These are phyloP conservation scores for Acrocalymma vagum DNA, from an alignment of 2,329 filamentous ascomycete species.

Conservation along the genomic window DNA sequence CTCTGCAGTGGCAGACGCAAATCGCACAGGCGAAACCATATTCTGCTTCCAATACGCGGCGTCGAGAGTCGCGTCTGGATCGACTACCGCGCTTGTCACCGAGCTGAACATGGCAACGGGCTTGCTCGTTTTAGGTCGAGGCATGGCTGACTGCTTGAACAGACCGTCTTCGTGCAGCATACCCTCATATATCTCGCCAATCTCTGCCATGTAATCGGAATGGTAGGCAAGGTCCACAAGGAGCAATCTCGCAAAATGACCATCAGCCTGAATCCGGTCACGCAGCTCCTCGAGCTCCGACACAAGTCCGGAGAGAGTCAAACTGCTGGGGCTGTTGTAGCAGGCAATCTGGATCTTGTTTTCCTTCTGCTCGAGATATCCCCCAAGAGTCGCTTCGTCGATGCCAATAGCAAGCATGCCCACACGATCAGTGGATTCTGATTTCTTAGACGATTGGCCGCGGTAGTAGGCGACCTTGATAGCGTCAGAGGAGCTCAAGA, in stretches of 20 bases:
- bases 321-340: constrained; percentile 47
- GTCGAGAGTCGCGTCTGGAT: neutral
- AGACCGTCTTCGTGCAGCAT: constrained; percentile 7
- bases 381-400: constrained; percentile 7
- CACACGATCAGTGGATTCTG: neutral
- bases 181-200: constrained; percentile 13
- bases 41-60: constrained; percentile 17
- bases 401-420: constrained; percentile 36
- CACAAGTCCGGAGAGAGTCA: constrained; percentile 28
- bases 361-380: constrained; percentile 10
- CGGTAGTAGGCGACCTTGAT: constrained; percentile 23
- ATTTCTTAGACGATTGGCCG: constrained; percentile 22
- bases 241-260: constrained; percentile 21
- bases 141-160: neutral
- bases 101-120: constrained; percentile 10
- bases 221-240: constrained; percentile 25
- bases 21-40: constrained; percentile 19
- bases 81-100: neutral
- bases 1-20: constrained; percentile 2
- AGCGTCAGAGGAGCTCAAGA: constrained; percentile 7
- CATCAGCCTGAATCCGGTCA: constrained; percentile 1
- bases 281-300: constrained; percentile 40
- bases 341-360: constrained; percentile 18
- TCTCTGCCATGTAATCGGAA: constrained; percentile 17
- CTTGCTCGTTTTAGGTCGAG: neutral